phyloP scores from a whole-genome alignment of 768 basidiomycete genomes.

The Naganishia vaughanmartiniae region DNA sequence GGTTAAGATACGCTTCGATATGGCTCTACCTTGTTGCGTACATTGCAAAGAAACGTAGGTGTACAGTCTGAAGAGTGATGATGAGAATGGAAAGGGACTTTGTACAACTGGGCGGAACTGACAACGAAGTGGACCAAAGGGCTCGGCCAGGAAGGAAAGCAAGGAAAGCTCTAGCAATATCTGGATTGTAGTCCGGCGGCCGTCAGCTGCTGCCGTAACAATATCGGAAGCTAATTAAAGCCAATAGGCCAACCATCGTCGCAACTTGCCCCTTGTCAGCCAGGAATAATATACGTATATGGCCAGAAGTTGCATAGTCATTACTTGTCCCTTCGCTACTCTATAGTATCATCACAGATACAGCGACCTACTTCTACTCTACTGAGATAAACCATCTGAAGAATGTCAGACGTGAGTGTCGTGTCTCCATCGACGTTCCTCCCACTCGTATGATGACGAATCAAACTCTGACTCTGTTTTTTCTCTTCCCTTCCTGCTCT shows the following conservation, averaged over 20 bases:
- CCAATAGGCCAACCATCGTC: background rate
- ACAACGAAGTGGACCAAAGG: background rate
- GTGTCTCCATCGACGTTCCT: background rate
- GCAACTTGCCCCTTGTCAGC: conserved; percentile 1
- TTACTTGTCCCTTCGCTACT: background rate
- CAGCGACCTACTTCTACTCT: background rate
- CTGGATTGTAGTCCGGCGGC: background rate
- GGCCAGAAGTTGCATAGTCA: background rate
- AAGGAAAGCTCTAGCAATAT: conserved; percentile 21
- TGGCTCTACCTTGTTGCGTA: too few species aligned
- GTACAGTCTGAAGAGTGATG: too few species aligned
- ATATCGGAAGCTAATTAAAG: background rate
- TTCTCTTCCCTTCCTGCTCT: background rate
- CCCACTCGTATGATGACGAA: conserved; percentile 7
- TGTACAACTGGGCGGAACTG: too few species aligned
- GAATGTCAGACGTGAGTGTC: conserved; percentile 17
- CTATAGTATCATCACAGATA: too few species aligned
- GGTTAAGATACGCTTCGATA: too few species aligned
- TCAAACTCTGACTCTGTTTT: conserved; percentile 7
- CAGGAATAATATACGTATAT: background rate
- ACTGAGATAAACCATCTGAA: background rate
- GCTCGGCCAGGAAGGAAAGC: too few species aligned
- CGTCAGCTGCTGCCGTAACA: background rate
- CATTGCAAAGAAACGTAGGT: too few species aligned
- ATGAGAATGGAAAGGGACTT: too few species aligned